Conservation (phyloP, 208 protist genomes). For the Leishmania amazonensis region DNA sequence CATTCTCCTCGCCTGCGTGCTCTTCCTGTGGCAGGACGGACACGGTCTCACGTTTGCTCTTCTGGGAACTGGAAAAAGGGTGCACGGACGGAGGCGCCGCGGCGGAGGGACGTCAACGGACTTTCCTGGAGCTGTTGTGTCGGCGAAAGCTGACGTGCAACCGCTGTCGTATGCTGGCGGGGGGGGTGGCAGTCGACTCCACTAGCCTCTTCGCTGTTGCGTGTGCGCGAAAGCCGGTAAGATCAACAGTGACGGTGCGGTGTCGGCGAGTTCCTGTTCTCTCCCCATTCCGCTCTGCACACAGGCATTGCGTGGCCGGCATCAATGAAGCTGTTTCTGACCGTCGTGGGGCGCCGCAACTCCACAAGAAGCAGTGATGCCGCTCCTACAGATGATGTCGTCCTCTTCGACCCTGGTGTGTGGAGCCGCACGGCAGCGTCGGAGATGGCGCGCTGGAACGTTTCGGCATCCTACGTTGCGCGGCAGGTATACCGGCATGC, state of each 20-base stretch:
- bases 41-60: neutral
- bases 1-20: neutral
- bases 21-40: no score
- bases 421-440: conserved; percentile 24
- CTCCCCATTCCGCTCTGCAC: neutral
- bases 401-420: conserved; percentile 22
- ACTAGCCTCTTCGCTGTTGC: neutral
- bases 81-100: neutral
- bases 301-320: neutral
- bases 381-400: conserved; percentile 2
- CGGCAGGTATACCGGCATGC: conserved; percentile 14
- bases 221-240: neutral
- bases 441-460: neutral
- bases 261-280: neutral
- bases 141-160: neutral
- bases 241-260: no score
- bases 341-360: neutral
- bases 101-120: neutral
- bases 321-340: conserved; percentile 18
- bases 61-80: neutral
- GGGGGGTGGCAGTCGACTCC: neutral
- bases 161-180: neutral
- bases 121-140: neutral
- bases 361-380: neutral
- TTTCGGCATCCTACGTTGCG: conserved; percentile 20